Percentiles rank a stretch among this genome's conserved stretches.
Conservation (phyloP, 305 asterid species). For the Rubia peregrina region DNA sequence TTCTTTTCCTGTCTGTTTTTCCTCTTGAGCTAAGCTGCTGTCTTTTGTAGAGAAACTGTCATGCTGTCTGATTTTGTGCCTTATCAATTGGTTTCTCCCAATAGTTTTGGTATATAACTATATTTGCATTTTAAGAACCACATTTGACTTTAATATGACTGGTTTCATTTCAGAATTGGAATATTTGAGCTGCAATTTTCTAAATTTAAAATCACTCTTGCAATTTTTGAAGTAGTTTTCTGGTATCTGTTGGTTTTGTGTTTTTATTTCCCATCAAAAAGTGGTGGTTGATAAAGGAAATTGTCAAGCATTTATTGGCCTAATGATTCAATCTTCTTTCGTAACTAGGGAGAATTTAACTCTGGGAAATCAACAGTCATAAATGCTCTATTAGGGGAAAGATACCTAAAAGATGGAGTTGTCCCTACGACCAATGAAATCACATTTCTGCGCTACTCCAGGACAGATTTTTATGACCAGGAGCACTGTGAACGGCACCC, state of each 20-base stretch:
- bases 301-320: neutral
- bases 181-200: neutral
- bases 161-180: neutral
- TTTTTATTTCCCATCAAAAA: neutral
- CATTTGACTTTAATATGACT: too few relatives aligned
- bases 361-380: conserved; percentile 95
- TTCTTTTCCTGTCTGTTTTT: neutral
- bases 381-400: conserved; percentile 93
- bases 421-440: conserved; percentile 95
- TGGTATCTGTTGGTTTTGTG: neutral
- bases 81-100: neutral
- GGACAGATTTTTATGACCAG: conserved; percentile 39
- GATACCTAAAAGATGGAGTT: conserved; percentile 81
- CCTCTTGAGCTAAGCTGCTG: neutral
- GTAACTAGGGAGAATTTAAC: conserved; percentile 87
- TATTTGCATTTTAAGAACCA: neutral
- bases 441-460: conserved; percentile 78
- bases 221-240: neutral
- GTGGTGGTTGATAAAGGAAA: neutral
- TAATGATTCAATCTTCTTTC: conserved; percentile 9
- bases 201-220: neutral
- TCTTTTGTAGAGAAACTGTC: neutral
- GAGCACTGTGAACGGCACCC: conserved; percentile 85
- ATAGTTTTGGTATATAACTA: neutral
- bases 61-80: neutral